phyloP scores from a whole-genome alignment of 495 filamentous ascomycete genomes.

The Trichoderma reesei region DNA sequence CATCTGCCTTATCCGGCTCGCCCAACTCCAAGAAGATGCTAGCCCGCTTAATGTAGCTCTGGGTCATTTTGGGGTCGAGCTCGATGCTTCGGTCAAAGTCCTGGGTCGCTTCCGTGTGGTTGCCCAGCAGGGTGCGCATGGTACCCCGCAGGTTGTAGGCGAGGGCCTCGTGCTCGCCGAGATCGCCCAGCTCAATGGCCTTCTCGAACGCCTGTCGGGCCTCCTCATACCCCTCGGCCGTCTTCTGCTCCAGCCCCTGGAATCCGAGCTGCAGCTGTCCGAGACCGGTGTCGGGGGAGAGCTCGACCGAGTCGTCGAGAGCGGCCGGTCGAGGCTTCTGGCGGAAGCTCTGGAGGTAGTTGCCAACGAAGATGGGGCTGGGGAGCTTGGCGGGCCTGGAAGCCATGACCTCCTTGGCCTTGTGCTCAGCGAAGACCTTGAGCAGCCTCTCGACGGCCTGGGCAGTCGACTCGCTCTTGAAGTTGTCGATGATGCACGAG shows the following conservation, averaged over 20 bases:
- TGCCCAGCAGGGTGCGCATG: conserved; percentile 83
- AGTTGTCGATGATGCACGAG: conserved; percentile 96
- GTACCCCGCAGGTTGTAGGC: conserved; percentile 95
- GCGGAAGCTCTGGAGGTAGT: conserved; percentile 98
- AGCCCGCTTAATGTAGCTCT: conserved; percentile 97
- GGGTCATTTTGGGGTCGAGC: conserved; percentile 73
- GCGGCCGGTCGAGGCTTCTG: conserved; percentile 66
- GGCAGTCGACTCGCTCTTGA: conserved; percentile 80
- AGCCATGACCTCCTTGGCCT: conserved; percentile 77
- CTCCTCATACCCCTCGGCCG: conserved; percentile 79
- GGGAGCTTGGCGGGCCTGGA: conserved; percentile 64
- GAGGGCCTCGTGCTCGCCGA: conserved; percentile 73
- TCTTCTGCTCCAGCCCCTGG: conserved; percentile 69
- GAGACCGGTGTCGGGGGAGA: conserved; percentile 70
- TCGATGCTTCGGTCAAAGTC: conserved; percentile 90
- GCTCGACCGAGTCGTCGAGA: conserved; percentile 65
- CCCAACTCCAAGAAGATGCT: conserved; percentile 96
- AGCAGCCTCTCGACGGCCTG: conserved; percentile 84
- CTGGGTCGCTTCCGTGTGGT: conserved; percentile 67
- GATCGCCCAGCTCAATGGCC: conserved; percentile 68
- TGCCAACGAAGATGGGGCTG: conserved; percentile 90
- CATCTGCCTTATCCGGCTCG: conserved; percentile 73
- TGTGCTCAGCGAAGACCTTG: conserved; percentile 93
- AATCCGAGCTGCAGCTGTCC: conserved; percentile 78
- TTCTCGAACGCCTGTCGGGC: conserved; percentile 77